phyloP scores from a whole-genome alignment of 108 stramenopile genomes.

The Cylindrotheca closterium region DNA sequence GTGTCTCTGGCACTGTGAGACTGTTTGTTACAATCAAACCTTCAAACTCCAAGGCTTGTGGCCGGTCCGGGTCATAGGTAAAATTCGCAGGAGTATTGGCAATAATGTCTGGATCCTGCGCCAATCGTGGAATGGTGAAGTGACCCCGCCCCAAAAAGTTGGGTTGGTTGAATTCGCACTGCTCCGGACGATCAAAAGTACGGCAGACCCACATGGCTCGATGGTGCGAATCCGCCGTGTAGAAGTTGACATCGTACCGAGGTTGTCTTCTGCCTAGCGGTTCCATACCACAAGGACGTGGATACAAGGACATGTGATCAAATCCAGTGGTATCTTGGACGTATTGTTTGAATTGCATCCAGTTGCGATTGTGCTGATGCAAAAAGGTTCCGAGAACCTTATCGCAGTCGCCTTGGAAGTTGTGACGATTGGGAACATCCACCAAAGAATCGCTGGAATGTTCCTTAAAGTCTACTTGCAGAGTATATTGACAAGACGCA shows the following conservation, averaged over 20 bases:
- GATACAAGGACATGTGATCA: slow-evolving; percentile 28
- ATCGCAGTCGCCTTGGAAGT: slow-evolving; percentile 18
- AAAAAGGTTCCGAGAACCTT: slow-evolving; percentile 11
- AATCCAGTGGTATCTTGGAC: slow-evolving; percentile 31
- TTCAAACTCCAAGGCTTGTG: slow-evolving; percentile 26
- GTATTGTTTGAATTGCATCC: slow-evolving; percentile 23
- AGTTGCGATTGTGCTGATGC: slow-evolving; percentile 23
- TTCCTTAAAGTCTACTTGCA: slow-evolving; percentile 2
- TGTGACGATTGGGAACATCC: not conserved
- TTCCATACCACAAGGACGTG: slow-evolving; percentile 23
- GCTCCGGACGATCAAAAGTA: slow-evolving; percentile 5
- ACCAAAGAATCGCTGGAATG: slow-evolving; percentile 3
- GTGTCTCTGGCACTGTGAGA: slow-evolving; percentile 17
- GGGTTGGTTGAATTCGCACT: slow-evolving; percentile 27
- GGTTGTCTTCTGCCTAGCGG: slow-evolving; percentile 13
- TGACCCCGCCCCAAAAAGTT: slow-evolving; percentile 14
- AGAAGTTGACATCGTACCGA: slow-evolving; percentile 29
- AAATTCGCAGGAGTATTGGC: slow-evolving; percentile 31
- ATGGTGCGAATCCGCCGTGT: slow-evolving; percentile 27
- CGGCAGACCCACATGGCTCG: slow-evolving; percentile 20
- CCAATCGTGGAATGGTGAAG: slow-evolving; percentile 23
- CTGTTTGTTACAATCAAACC: slow-evolving; percentile 24
- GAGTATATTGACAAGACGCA: slow-evolving; percentile 5
- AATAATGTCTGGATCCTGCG: slow-evolving; percentile 7
- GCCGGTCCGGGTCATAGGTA: slow-evolving; percentile 14